These are phyloP conservation scores for Gaeumannomyces tritici DNA, from an alignment of 2,329 filamentous ascomycete genomes.

Conservation along the genomic window DNA sequence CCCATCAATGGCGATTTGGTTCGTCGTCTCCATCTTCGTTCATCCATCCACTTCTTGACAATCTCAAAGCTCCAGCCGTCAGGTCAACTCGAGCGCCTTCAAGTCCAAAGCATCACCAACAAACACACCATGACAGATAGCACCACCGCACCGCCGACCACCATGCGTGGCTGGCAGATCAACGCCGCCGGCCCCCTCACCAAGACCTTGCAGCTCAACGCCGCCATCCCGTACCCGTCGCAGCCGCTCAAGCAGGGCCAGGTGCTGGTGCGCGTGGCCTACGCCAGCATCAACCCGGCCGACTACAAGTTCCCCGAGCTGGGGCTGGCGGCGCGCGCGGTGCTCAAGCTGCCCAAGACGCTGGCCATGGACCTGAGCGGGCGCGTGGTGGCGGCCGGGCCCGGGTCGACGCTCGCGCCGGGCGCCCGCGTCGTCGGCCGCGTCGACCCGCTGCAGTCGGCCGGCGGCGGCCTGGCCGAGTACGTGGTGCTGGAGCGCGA, in stretches of 20 bases:
- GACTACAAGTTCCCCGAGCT: slow-evolving; percentile 54
- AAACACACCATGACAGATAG: not conserved
- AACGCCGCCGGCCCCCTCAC: not conserved
- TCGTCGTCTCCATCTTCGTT: too few species aligned
- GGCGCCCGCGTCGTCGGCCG: slow-evolving; percentile 38
- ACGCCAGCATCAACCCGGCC: slow-evolving; percentile 47
- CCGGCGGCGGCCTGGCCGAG: slow-evolving; percentile 25
- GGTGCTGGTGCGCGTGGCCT: slow-evolving; percentile 25
- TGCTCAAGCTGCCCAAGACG: slow-evolving; percentile 30
- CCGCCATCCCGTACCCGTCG: not conserved
- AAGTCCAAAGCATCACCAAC: too few species aligned
- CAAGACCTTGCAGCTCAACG: not conserved
- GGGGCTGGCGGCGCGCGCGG: slow-evolving; percentile 26
- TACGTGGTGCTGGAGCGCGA: slow-evolving; percentile 21
- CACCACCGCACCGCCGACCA: not conserved
- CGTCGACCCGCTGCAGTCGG: slow-evolving; percentile 11
- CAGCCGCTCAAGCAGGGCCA: not conserved
- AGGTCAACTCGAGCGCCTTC: not conserved
- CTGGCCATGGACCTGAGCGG: slow-evolving; percentile 42
- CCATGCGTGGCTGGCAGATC: slow-evolving; percentile 2
- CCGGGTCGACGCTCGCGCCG: slow-evolving; percentile 19
- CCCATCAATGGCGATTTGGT: too few species aligned
- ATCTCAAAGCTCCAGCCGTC: too few species aligned
- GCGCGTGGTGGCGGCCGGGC: slow-evolving; percentile 24
- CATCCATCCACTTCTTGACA: too few species aligned